Conservation (phyloP, 805 yeast species). For the Yamadazyma tumulicola region DNA sequence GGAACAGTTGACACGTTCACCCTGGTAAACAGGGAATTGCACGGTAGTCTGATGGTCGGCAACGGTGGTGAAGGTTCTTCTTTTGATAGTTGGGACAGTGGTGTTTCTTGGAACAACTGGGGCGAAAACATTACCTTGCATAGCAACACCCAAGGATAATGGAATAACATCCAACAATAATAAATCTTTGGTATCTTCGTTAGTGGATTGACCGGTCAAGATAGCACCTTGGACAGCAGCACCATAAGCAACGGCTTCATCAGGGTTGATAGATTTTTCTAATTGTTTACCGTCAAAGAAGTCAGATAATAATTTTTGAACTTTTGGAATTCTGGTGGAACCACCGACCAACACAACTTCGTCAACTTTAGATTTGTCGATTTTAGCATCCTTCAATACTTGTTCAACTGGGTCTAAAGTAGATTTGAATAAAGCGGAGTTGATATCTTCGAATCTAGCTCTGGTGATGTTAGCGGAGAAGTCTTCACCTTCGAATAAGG, state of each 20-base stretch:
- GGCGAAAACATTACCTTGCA: slow-evolving; percentile 50
- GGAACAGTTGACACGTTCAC: slow-evolving; percentile 50
- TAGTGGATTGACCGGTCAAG: slow-evolving; percentile 48
- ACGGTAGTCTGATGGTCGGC: slow-evolving; percentile 50
- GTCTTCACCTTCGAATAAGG: slow-evolving; percentile 48
- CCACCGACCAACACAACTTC: slow-evolving; percentile 51
- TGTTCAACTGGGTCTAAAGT: slow-evolving; percentile 50
- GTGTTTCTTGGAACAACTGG: slow-evolving; percentile 52
- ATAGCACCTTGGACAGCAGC: slow-evolving; percentile 51
- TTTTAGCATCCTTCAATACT: slow-evolving; percentile 46
- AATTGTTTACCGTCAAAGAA: slow-evolving; percentile 49
- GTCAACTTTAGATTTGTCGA: slow-evolving; percentile 39
- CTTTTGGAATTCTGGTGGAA: slow-evolving; percentile 51
- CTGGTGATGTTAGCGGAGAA: slow-evolving; percentile 48
- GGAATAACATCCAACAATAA: slow-evolving; percentile 50
- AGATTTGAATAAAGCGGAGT: slow-evolving; percentile 48
- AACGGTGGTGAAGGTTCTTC: slow-evolving; percentile 51
- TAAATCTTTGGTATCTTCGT: slow-evolving; percentile 48
- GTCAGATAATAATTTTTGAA: slow-evolving; percentile 48
- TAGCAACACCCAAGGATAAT: slow-evolving; percentile 49
- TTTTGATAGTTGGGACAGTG: slow-evolving; percentile 49
- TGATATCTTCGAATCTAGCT: slow-evolving; percentile 50
- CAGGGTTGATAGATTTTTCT: slow-evolving; percentile 48
- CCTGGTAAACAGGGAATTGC: slow-evolving; percentile 50
- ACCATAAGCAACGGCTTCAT: slow-evolving; percentile 52